Evolutionary conservation across 2,329 filamentous ascomycete species (phyloP), one percentile per base, ranked within the genome.

Genomic region (Talaromyces amestolkiae): DNA sequence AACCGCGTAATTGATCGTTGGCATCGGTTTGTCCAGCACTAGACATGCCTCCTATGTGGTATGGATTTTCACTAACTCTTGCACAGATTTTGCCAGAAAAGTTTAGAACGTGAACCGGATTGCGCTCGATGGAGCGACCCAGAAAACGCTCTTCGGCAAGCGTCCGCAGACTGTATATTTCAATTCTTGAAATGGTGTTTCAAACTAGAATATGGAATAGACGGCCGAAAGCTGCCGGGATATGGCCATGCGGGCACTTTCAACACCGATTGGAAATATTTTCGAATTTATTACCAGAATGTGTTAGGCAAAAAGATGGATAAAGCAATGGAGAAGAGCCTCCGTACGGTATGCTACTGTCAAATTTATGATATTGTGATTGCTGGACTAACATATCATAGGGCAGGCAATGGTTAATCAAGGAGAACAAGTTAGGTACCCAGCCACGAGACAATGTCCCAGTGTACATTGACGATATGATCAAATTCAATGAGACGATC

Each of bases 401-500:
- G 58, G 24, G 41, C 27, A 61, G 15, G 3, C 11, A 24, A 49
- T 19, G n/a, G 15, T 49, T 61, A 19, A 61, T 61, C 11, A 15
- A 31, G n/a, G 24, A 61, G 58, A 19, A 31, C 31, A 22, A 61
- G 0, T 19, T 49, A 22, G n/a, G 58, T 13, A 61, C 41, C 2
- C 60, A 72, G 62, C 47, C 45, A 33, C 54, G 58, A 22, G 59
- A 61, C 56, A 72, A 69, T 49, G 45, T 58, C 56, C 69, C 64
- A 33, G 65, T 72, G 8, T 73, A 71, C 59, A 69, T 73, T 15
- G 51, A 73, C 58, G 66, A 72, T 56, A 68, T 71, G 58, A 54
- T 69, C 27, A 49, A 45, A 45, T 70, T 71, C 15, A 69, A 73
- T 51, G 35, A 73, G 54, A 73, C 54, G 24, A 69, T 70, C 22